phyloP scores from a whole-genome alignment of 1,284 basidiomycete species.

The Apiotrichum veenhuisii region DNA sequence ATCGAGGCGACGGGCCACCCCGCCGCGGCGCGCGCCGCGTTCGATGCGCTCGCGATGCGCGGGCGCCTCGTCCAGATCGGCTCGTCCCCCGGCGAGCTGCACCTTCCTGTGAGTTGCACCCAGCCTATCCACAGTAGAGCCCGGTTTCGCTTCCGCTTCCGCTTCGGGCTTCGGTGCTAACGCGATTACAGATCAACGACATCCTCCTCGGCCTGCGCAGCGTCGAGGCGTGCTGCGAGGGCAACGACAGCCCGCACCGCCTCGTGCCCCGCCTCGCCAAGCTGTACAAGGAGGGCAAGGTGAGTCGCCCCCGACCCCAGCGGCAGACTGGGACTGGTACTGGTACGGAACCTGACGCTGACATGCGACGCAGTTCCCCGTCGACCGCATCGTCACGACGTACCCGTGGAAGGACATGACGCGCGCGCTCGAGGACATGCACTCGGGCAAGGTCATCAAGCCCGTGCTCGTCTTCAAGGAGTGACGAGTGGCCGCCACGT shows the following conservation, averaged over 20 bases:
- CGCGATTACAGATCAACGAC: not conserved
- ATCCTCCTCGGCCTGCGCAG: not conserved
- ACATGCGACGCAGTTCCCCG: not conserved
- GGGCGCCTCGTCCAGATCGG: conserved; percentile 1
- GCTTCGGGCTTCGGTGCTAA: too few relatives aligned
- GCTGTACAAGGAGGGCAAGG: not conserved
- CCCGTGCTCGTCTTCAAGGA: not conserved
- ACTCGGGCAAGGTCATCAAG: conserved; percentile 1
- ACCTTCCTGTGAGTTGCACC: not conserved
- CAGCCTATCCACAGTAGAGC: too few relatives aligned
- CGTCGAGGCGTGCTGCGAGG: not conserved
- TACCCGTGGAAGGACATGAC: not conserved
- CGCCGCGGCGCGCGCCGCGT: not conserved
- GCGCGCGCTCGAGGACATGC: not conserved
- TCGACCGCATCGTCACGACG: not conserved
- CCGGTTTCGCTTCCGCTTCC: too few relatives aligned
- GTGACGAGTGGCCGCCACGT: too few relatives aligned
- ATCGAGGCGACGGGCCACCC: not conserved
- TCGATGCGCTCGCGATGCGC: not conserved
- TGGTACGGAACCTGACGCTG: too few relatives aligned
- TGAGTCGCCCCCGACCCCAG: not conserved
- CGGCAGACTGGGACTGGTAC: not conserved
- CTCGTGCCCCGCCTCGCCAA: not conserved
- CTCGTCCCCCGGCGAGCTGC: not conserved
- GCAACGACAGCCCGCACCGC: not conserved